Conservation (phyloP, 106 monocot genomes). For the Platanthera guangdongensis region DNA sequence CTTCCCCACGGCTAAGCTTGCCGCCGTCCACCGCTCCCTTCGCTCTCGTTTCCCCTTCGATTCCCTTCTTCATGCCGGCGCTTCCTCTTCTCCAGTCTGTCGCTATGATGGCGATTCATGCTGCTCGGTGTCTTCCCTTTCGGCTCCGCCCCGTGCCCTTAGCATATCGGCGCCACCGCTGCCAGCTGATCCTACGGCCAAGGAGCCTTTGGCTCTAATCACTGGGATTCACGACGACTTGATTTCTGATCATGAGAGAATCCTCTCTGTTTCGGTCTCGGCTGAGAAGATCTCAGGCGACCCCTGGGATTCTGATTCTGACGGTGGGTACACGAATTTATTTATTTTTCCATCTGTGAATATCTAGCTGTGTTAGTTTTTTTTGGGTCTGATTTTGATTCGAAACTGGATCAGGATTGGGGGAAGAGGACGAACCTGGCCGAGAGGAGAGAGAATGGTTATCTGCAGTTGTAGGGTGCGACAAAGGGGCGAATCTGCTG, state of each 20-base stretch:
- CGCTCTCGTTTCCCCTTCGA: conserved; percentile 26
- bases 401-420: neutral
- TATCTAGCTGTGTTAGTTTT: too few relatives aligned
- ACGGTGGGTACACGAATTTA: neutral
- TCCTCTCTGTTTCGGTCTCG: neutral
- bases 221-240: conserved; percentile 2
- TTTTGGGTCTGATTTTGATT: neutral
- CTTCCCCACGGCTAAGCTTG: conserved; percentile 4
- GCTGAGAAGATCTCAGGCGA: neutral
- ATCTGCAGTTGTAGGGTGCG: neutral
- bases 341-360: too few relatives aligned
- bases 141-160: neutral
- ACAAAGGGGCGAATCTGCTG: conserved; percentile 10
- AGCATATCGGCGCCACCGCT: neutral
- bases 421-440: neutral
- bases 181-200: neutral
- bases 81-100: conserved; percentile 4
- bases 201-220: neutral
- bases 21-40: conserved; percentile 16
- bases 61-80: neutral
- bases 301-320: neutral
- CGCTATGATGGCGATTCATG: neutral
- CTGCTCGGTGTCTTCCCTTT: neutral
- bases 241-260: neutral
- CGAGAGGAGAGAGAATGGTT: conserved; percentile 5